phyloP scores from a whole-genome alignment of 148 eudicot genomes.

The Rhododendron mucronatum region DNA sequence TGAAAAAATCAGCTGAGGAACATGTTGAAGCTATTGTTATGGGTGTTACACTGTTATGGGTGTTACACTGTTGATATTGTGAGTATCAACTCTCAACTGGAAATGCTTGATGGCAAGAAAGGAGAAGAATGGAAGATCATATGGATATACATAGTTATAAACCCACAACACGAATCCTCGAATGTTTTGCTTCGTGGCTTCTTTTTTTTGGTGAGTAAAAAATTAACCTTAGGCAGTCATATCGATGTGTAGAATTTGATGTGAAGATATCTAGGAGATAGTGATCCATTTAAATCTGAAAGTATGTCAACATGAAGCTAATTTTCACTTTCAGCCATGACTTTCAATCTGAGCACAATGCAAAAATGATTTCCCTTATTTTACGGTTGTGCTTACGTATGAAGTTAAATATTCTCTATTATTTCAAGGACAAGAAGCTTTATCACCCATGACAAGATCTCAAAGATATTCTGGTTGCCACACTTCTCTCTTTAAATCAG shows the following conservation, averaged over 20 bases:
- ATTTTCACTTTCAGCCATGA: not conserved
- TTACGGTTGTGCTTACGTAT: not conserved
- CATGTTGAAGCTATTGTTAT: not conserved
- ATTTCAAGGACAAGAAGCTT: not conserved
- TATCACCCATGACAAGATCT: not conserved
- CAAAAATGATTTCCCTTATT: not conserved
- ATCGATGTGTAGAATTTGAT: not conserved
- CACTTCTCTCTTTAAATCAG: not conserved
- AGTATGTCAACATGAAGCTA: not conserved
- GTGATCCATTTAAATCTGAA: not conserved
- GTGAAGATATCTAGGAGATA: not conserved
- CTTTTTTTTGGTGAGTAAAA: not conserved
- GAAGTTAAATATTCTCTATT: not conserved
- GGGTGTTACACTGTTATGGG: not conserved
- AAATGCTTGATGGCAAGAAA: not conserved
- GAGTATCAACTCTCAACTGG: not conserved
- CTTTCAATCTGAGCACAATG: not conserved
- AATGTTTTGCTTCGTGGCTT: not conserved
- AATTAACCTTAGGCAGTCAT: not conserved
- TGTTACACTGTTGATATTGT: not conserved
- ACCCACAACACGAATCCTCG: not conserved
- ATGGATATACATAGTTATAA: not conserved
- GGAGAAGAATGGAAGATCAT: not conserved
- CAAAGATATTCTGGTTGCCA: not conserved
- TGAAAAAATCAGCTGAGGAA: not conserved